Conservation (phyloP, 2,329 filamentous ascomycete genomes). For the Endothia cerciana region DNA sequence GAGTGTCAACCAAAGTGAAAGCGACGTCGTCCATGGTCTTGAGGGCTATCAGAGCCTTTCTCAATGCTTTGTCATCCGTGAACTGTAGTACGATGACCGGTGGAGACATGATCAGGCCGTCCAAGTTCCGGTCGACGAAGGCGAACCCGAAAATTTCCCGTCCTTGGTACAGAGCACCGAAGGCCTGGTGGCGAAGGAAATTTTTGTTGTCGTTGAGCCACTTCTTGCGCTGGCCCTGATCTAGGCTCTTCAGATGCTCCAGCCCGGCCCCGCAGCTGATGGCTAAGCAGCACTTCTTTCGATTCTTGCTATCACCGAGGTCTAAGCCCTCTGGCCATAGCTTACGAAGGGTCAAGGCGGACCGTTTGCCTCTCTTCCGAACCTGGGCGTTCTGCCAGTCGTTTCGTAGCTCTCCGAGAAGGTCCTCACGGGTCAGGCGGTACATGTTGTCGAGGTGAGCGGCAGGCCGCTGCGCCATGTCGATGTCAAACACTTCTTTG, state of each 20-base stretch:
- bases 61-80: slow-evolving; percentile 48
- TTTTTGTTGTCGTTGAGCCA: slow-evolving; percentile 51
- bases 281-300: slow-evolving; percentile 43
- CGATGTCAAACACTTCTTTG: slow-evolving; percentile 49
- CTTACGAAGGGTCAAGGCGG: slow-evolving; percentile 42
- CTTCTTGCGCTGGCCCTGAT: slow-evolving; percentile 41
- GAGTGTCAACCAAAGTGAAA: slow-evolving; percentile 65
- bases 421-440: slow-evolving; percentile 71
- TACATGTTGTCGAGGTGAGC: slow-evolving; percentile 73
- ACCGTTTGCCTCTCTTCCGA: slow-evolving; percentile 50
- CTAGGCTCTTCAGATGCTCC: slow-evolving; percentile 42
- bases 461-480: slow-evolving; percentile 43
- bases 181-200: slow-evolving; percentile 61
- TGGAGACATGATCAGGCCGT: slow-evolving; percentile 46
- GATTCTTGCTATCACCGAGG: slow-evolving; percentile 37
- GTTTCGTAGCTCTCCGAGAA: slow-evolving; percentile 67
- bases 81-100: slow-evolving; percentile 58
- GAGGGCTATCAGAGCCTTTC: slow-evolving; percentile 51
- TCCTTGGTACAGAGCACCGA: slow-evolving; percentile 62
- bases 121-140: slow-evolving; percentile 55
- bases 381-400: slow-evolving; percentile 58
- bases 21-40: slow-evolving; percentile 37
- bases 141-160: slow-evolving; percentile 63
- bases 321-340: slow-evolving; percentile 46
- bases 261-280: slow-evolving; percentile 50